Evolutionary conservation across 2,329 filamentous ascomycete genomes (phyloP).

Genomic region (Penicillium sp.): DNA sequence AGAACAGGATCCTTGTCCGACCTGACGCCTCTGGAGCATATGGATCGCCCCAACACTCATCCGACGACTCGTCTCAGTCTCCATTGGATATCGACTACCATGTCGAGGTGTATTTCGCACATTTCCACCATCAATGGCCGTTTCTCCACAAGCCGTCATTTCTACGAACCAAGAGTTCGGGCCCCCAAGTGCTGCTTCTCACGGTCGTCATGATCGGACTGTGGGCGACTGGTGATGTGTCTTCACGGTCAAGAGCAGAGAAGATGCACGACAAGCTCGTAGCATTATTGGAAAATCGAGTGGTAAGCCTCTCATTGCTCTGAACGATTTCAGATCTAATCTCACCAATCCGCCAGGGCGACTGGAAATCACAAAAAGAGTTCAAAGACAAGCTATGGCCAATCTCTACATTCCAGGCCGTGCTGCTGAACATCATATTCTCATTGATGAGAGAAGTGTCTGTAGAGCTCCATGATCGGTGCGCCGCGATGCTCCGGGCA

Average conservation of each 20-base stretch:
- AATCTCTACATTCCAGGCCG: neutral
- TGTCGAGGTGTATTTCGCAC: neutral
- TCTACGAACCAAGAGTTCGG: neutral
- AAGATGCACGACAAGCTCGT: conserved; percentile 2
- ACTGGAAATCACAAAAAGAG: conserved; percentile 1
- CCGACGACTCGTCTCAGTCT: too few species aligned
- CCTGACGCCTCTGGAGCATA: neutral
- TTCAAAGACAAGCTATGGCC: conserved; percentile 3
- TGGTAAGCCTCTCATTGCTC: neutral
- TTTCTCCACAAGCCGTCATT: neutral
- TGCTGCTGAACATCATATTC: conserved; percentile 4
- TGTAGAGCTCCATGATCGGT: neutral
- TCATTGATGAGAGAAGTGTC: neutral
- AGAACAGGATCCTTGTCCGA: neutral
- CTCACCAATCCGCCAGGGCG: neutral
- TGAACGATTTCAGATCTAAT: neutral
- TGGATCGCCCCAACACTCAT: neutral
- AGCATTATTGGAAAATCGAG: neutral
- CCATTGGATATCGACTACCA: neutral
- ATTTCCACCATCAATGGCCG: conserved; percentile 9
- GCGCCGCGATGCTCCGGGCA: neutral
- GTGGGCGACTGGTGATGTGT: neutral
- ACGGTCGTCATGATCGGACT: conserved; percentile 1
- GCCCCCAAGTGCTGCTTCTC: neutral
- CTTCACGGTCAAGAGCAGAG: neutral